Evolutionary conservation across 768 basidiomycete genomes (phyloP), one percentile per base, ranked within the genome.

Genomic region (Russula abietina): DNA sequence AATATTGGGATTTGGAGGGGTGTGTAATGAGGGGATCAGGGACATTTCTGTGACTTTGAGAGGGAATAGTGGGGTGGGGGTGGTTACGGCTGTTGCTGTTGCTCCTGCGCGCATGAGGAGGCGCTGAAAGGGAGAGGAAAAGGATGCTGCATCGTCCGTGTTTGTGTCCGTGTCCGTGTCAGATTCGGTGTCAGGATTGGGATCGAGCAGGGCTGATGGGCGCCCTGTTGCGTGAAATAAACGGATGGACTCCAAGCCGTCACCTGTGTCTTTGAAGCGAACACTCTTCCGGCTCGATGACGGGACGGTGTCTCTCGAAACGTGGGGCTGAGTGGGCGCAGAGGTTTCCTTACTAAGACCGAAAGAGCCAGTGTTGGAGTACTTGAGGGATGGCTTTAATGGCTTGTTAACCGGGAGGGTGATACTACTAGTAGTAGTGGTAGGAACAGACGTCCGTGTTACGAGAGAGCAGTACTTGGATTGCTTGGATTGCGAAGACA

Each of bases 121-220:
- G 11, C 38, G 38, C 38, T 39, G 38, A 17, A 7, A 6, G 12
- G 6, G 16, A 39, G 38, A 36, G 36, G 36, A 17, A 39, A 17
- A 24, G 22, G 11, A 24, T 11, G 11, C 12, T n/a, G 11, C 11
- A 46, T 39, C 16, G 38, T 39, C 38, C 6, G 16, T 39, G 38
- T 39, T 6, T 1, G 38, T 39, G 38, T 39, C 16, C 1, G 38
- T 17, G 16, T 62, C 61, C 2, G 24, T n/a, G 1, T 62, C 51
- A 4, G 39, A 53, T 12, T 63, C 62, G 1, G 59, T 61, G 11
- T 64, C 63, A 4, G 63, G 22, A 14, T 53, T 19, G 12, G 52
- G 19, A 30, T 45, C 24, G 30, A 39, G 54, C 36, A 60, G 38
- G 53, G 62, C 39, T 16, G 36, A 54, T 36, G 62, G 62, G 8